These are phyloP conservation scores for Colletotrichum tamarilloi DNA, from an alignment of 2,329 filamentous ascomycete genomes.

Conservation along the genomic window DNA sequence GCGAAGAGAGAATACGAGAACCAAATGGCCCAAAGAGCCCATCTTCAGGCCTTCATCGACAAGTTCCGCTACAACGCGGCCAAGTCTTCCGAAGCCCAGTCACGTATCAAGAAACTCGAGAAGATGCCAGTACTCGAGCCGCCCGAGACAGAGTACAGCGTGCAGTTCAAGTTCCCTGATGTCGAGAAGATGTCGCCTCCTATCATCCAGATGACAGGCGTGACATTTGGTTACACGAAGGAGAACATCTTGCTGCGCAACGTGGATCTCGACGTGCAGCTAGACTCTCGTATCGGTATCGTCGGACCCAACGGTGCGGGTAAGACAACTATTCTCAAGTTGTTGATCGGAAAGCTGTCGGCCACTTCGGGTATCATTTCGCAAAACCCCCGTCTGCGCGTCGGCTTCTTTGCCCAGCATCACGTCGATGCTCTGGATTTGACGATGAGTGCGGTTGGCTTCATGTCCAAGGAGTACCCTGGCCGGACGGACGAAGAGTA, in stretches of 20 bases:
- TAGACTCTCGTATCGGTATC: slow-evolving; percentile 98
- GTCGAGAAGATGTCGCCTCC: slow-evolving; percentile 98
- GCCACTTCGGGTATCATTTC: slow-evolving; percentile 86
- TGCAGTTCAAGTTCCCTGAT: slow-evolving; percentile 97
- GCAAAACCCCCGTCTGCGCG: slow-evolving; percentile 85
- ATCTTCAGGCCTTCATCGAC: slow-evolving; percentile 98
- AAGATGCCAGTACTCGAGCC: slow-evolving; percentile 93
- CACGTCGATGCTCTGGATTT: slow-evolving; percentile 97
- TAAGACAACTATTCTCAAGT: slow-evolving; percentile 97
- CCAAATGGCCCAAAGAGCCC: slow-evolving; percentile 92
- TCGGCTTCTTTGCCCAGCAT: slow-evolving; percentile 98
- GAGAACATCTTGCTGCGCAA: slow-evolving; percentile 85
- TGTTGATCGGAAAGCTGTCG: slow-evolving; percentile 88
- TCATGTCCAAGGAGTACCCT: slow-evolving; percentile 94
- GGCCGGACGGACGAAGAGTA: slow-evolving; percentile 97
- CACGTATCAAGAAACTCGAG: slow-evolving; percentile 98
- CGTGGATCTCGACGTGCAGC: slow-evolving; percentile 95
- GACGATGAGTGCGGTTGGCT: slow-evolving; percentile 87
- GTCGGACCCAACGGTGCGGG: slow-evolving; percentile 99
- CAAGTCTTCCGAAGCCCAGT: slow-evolving; percentile 98
- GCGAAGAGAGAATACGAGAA: slow-evolving; percentile 98
- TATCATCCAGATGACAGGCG: slow-evolving; percentile 96
- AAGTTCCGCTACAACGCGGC: slow-evolving; percentile 99
- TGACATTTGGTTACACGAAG: slow-evolving; percentile 87
- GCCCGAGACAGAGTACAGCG: slow-evolving; percentile 93